A percentile compares a stretch with the other conserved stretches of the same genome.
Conservation (phyloP, 2,329 filamentous ascomycete species). For the Sporothrix phasma region DNA sequence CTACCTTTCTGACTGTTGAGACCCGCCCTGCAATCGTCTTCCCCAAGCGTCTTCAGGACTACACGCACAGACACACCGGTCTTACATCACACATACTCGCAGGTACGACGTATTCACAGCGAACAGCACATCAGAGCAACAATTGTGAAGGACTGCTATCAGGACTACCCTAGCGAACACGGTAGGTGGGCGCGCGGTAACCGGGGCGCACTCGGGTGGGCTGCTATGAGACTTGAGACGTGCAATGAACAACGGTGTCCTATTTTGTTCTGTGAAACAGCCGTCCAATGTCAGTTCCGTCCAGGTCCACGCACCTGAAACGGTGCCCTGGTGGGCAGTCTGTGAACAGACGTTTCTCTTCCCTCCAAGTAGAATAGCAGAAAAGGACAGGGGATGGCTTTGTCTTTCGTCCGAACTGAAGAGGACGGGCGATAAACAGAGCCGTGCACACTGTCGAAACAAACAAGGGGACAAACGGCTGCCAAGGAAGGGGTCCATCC, state of each 20-base stretch:
- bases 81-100: too few species aligned
- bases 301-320: conserved; percentile 4
- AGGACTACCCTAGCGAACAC: too few species aligned
- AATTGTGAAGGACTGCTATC: neutral
- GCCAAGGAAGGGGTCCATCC: neutral
- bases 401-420: neutral
- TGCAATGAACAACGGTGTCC: neutral
- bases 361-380: too few species aligned
- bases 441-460: neutral
- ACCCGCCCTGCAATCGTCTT: neutral
- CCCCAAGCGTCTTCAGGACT: neutral
- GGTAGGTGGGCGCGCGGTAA: neutral
- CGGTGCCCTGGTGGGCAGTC: neutral
- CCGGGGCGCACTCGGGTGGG: neutral
- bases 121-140: neutral
- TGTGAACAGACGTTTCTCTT: neutral
- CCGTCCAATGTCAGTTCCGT: conserved; percentile 1
- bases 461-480: neutral
- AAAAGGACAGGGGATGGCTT: too few species aligned
- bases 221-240: too few species aligned
- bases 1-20: neutral
- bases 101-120: too few species aligned
- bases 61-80: too few species aligned
- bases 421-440: neutral
- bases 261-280: neutral